Conservation (phyloP, 2,329 filamentous ascomycete species). For the Diplocarpon rosae region DNA sequence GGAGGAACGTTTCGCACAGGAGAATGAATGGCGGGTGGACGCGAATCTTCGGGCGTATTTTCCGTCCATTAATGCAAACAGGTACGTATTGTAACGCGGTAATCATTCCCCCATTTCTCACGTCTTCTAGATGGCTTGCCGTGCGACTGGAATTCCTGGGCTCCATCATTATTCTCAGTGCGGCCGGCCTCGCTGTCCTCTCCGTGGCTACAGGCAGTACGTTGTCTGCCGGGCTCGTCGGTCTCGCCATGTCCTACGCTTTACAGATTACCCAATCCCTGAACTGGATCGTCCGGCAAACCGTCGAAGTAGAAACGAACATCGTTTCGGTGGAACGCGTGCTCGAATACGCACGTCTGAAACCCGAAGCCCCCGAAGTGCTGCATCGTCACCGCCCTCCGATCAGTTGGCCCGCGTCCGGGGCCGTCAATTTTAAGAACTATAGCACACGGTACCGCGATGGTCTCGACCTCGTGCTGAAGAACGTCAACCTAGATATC, state of each 20-base stretch:
- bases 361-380: slow-evolving; percentile 89
- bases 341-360: slow-evolving; percentile 83
- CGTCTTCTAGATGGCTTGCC: slow-evolving; percentile 73
- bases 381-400: slow-evolving; percentile 78
- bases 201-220: slow-evolving; percentile 59
- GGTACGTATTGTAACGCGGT: slow-evolving; percentile 14
- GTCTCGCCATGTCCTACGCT: slow-evolving; percentile 93
- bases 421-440: slow-evolving; percentile 81
- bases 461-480: slow-evolving; percentile 82
- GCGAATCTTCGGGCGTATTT: slow-evolving; percentile 90
- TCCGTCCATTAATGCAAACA: slow-evolving; percentile 74
- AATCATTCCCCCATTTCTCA: slow-evolving; percentile 2
- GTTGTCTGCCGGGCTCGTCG: slow-evolving; percentile 66
- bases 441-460: slow-evolving; percentile 90
- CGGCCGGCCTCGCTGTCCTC: slow-evolving; percentile 72
- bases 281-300: slow-evolving; percentile 98
- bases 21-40: slow-evolving; percentile 97
- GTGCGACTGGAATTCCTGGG: slow-evolving; percentile 93
- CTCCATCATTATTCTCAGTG: slow-evolving; percentile 80
- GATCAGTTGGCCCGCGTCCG: slow-evolving; percentile 83
- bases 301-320: slow-evolving; percentile 99
- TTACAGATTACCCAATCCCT: slow-evolving; percentile 93
- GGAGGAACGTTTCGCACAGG: slow-evolving; percentile 72
- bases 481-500: slow-evolving; percentile 84
- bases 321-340: slow-evolving; percentile 98